phyloP scores from a whole-genome alignment of 2,329 filamentous ascomycete species.

The Cyanodermella asteris region DNA sequence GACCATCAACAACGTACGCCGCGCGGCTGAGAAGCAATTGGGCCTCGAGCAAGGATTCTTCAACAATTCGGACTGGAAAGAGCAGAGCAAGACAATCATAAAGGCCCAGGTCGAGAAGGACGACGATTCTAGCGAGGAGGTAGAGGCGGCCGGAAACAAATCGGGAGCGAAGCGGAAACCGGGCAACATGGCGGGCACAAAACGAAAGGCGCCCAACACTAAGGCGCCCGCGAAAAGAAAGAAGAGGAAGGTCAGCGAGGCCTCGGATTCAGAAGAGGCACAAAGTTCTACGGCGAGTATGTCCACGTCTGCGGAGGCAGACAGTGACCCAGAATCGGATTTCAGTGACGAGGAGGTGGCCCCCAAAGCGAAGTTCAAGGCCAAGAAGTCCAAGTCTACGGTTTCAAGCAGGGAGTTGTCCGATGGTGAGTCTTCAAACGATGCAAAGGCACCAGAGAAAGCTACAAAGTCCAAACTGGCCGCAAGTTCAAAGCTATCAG shows the following conservation, averaged over 20 bases:
- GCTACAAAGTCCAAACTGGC: neutral
- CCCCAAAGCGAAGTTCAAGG: no score
- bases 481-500: no score
- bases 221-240: conserved; percentile 8
- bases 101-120: conserved; percentile 23
- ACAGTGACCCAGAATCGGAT: conserved; percentile 6
- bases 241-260: neutral
- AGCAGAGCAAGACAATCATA: conserved; percentile 30
- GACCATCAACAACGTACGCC: conserved; percentile 34
- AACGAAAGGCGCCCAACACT: conserved; percentile 4
- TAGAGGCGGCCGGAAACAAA: conserved; percentile 1
- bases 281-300: conserved; percentile 3
- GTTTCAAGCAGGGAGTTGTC: conserved; percentile 2
- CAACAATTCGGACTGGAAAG: conserved; percentile 29
- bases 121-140: neutral
- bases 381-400: conserved; percentile 2
- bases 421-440: no score
- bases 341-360: conserved; percentile 1
- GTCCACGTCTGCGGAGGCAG: conserved; percentile 2
- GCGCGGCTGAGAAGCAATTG: conserved; percentile 28
- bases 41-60: conserved; percentile 32
- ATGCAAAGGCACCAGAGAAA: conserved; percentile 1
- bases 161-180: conserved; percentile 4
- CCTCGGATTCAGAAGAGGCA: neutral
- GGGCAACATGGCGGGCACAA: conserved; percentile 3